Percentiles rank a stretch among this genome's conserved stretches.
These are phyloP conservation scores for Pseudogymnoascus sp. DNA, from an alignment of 2,329 filamentous ascomycete genomes.

Conservation along the genomic window DNA sequence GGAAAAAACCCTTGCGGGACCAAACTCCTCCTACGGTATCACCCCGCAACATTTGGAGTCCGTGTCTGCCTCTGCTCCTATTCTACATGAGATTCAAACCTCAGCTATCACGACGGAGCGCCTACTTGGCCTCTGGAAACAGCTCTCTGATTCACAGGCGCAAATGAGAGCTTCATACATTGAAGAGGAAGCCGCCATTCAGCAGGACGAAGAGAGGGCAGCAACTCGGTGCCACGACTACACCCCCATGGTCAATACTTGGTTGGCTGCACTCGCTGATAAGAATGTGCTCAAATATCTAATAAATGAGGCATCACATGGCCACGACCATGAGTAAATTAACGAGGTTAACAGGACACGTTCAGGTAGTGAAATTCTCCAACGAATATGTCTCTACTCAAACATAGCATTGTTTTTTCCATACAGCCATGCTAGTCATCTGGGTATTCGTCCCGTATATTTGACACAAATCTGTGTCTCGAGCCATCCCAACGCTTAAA, in stretches of 20 bases:
- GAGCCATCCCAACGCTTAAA: constrained; percentile 77
- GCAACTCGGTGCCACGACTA: constrained; percentile 58
- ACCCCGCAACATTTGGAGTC: constrained; percentile 17
- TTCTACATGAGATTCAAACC: constrained; percentile 13
- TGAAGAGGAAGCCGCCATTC: constrained; percentile 39
- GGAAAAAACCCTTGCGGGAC: constrained; percentile 10
- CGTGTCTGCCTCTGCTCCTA: background rate
- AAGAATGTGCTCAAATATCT: constrained; percentile 51
- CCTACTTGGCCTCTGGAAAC: constrained; percentile 32
- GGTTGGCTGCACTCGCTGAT: constrained; percentile 62
- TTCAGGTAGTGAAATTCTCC: background rate
- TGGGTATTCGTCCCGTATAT: constrained; percentile 74
- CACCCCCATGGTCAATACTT: constrained; percentile 58
- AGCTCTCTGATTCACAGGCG: constrained; percentile 36
- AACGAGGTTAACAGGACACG: background rate
- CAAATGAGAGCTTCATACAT: constrained; percentile 39
- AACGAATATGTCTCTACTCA: background rate
- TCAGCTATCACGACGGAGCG: constrained; percentile 17
- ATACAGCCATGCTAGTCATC: constrained; percentile 53
- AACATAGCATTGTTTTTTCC: background rate
- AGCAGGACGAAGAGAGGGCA: constrained; percentile 45
- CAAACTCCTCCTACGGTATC: constrained; percentile 15
- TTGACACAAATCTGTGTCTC: constrained; percentile 70
- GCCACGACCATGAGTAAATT: background rate
- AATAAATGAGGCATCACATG: constrained; percentile 15